Evolutionary conservation across 1,284 basidiomycete genomes (phyloP), one percentile per base, ranked within the genome.

Genomic region (Cryptococcus maquisensis): DNA sequence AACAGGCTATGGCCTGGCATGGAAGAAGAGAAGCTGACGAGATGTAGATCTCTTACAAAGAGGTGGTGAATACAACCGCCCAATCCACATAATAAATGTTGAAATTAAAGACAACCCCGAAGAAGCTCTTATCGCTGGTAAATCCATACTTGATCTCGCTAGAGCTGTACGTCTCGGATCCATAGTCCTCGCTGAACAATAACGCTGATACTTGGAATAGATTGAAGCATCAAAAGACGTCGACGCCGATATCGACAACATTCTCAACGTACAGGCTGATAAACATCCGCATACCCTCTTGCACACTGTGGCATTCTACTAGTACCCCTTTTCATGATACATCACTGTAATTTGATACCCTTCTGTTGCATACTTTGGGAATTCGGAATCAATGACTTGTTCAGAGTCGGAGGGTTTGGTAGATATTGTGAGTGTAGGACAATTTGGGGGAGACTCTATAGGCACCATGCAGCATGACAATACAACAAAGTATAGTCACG

Each of bases 81-180:
- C 92, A 0, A 93, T 98, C 21, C 96, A 99, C 74, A 78, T 99
- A 52, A 92, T 99, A 74, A 99, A 99, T 75, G 84, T 98, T 57
- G 96, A 99, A 73, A 98, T 98, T 78, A 97, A 90, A 79, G 96
- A 99, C 77, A 98, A 97, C 69, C 95, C 98, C 67, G 96, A 98
- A 79, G 96, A 98, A 75, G 96, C 96, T 0, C 81, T 88, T 32
- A 90, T 96, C 56, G 96, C 96, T 15, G 95, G 95, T 13, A 90
- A 87, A 73, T 93, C 95, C 1, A 95, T 98, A 65, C 79, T 98
- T 35, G 95, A 95, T 66, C 81, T 99, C n/a, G 91, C 90, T 12
- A 80, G 84, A 47, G 86, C 90, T 53, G 94, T 95, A 69, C 79
- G 90, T 77, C 13, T 32, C 28, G 39, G 16, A 32, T 26, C 21